Conservation (phyloP, 306 rosid species). For the Abrus pulchellus region DNA sequence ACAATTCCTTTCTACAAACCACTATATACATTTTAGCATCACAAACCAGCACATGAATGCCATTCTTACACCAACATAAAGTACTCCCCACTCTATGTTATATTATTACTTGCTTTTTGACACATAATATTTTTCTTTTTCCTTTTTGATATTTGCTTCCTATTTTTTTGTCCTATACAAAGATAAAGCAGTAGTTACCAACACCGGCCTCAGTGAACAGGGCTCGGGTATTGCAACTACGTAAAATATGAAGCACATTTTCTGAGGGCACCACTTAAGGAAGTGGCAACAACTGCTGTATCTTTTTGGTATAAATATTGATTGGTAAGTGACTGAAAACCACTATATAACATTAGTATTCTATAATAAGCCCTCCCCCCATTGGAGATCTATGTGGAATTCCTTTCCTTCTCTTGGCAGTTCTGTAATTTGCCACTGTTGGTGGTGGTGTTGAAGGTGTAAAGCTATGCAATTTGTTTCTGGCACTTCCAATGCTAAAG, state of each 20-base stretch:
- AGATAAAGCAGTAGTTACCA: slow-evolving; percentile 48
- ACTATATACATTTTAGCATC: slow-evolving; percentile 61
- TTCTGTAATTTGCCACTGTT: slow-evolving; percentile 59
- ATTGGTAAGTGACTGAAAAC: slow-evolving; percentile 41
- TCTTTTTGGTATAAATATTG: slow-evolving; percentile 53
- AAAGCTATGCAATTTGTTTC: slow-evolving; percentile 62
- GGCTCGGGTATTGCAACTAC: slow-evolving; percentile 58
- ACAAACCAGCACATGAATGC: slow-evolving; percentile 42
- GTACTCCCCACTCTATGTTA: slow-evolving; percentile 46
- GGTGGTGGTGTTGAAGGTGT: slow-evolving; percentile 82
- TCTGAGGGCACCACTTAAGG: slow-evolving; percentile 24
- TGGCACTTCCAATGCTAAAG: slow-evolving; percentile 45
- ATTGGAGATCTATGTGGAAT: slow-evolving; percentile 75
- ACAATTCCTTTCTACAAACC: slow-evolving; percentile 61
- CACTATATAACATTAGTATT: slow-evolving; percentile 53
- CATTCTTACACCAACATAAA: slow-evolving; percentile 50
- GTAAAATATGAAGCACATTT: slow-evolving; percentile 31
- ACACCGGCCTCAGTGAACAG: slow-evolving; percentile 64
- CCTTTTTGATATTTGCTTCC: background rate
- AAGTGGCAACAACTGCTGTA: slow-evolving; percentile 46
- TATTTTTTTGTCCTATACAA: slow-evolving; percentile 56
- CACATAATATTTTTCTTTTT: background rate
- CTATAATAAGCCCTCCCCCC: slow-evolving; percentile 73
- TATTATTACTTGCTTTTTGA: slow-evolving; percentile 51
- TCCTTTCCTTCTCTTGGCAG: slow-evolving; percentile 74